Percentiles rank a stretch among this genome's conserved stretches.
Conservation (phyloP, 1,284 basidiomycete genomes). For the Moesziomyces antarcticus region DNA sequence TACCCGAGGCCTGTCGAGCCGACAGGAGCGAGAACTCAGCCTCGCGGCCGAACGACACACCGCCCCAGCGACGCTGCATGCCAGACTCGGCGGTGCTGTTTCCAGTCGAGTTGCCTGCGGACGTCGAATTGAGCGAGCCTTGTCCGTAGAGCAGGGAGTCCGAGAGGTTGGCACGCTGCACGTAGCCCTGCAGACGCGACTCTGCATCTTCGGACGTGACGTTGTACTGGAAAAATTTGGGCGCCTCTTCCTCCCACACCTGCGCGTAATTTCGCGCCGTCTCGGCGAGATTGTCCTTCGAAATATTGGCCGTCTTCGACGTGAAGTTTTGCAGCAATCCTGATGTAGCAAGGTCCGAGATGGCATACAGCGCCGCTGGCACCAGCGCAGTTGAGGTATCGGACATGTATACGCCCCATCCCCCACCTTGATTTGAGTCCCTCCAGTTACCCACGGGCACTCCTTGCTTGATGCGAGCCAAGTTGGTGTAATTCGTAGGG, state of each 20-base stretch:
- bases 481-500: constrained; percentile 55
- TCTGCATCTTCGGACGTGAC: constrained; percentile 67
- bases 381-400: constrained; percentile 68
- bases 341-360: constrained; percentile 68
- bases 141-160: constrained; percentile 62
- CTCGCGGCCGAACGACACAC: constrained; percentile 13
- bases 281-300: constrained; percentile 42
- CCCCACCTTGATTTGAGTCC: constrained; percentile 68
- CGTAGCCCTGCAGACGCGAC: constrained; percentile 69
- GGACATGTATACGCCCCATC: too few species aligned
- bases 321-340: constrained; percentile 67
- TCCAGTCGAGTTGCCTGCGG: constrained; percentile 5
- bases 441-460: constrained; percentile 72
- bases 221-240: constrained; percentile 70
- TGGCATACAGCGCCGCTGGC: constrained; percentile 71
- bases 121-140: constrained; percentile 39
- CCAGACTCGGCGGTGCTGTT: constrained; percentile 3
- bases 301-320: constrained; percentile 1
- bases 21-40: constrained; percentile 7
- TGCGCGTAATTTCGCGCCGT: constrained; percentile 66
- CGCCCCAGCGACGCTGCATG: constrained; percentile 8
- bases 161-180: constrained; percentile 69
- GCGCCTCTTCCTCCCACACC: constrained; percentile 70
- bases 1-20: constrained; percentile 12
- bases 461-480: constrained; percentile 68